These are phyloP conservation scores for Diplocarpon mali DNA, from an alignment of 2,329 filamentous ascomycete genomes.

Conservation along the genomic window DNA sequence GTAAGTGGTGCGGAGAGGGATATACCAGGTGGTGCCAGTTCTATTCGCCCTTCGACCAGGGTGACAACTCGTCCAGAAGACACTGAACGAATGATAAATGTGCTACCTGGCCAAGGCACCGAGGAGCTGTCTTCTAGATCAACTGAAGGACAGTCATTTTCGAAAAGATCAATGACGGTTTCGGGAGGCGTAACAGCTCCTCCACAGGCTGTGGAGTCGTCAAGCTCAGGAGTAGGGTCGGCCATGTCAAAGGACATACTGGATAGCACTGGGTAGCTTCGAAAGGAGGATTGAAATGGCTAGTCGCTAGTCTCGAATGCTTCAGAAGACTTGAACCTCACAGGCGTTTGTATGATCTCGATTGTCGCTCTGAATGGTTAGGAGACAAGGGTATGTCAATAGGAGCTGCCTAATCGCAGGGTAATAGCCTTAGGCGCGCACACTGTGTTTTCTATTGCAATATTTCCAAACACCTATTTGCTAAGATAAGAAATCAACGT, in stretches of 20 bases:
- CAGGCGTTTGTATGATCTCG: too few species aligned
- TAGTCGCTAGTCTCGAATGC: too few species aligned
- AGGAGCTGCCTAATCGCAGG: too few species aligned
- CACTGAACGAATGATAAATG: conserved; percentile 16
- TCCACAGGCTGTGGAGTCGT: conserved; percentile 8
- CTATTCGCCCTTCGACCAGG: conserved; percentile 10
- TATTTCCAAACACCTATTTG: too few species aligned
- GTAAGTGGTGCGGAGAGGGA: not conserved
- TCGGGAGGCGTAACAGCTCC: conserved; percentile 10
- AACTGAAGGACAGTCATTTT: not conserved
- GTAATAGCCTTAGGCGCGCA: too few species aligned
- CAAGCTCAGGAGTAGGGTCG: conserved; percentile 5
- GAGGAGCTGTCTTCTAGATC: conserved; percentile 5
- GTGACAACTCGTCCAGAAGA: conserved; percentile 15
- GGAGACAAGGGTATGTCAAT: too few species aligned
- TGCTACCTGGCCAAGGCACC: conserved; percentile 15
- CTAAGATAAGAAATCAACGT: too few species aligned
- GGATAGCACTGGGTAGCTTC: not conserved
- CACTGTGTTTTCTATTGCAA: too few species aligned
- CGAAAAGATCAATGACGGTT: conserved; percentile 4
- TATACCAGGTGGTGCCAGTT: conserved; percentile 8
- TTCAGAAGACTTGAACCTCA: too few species aligned
- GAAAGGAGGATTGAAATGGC: too few species aligned
- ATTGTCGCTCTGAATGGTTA: too few species aligned
- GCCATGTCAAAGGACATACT: not conserved